These are phyloP conservation scores for Apiotrichum laibachii DNA, from an alignment of 1,284 basidiomycete species.

Conservation along the genomic window DNA sequence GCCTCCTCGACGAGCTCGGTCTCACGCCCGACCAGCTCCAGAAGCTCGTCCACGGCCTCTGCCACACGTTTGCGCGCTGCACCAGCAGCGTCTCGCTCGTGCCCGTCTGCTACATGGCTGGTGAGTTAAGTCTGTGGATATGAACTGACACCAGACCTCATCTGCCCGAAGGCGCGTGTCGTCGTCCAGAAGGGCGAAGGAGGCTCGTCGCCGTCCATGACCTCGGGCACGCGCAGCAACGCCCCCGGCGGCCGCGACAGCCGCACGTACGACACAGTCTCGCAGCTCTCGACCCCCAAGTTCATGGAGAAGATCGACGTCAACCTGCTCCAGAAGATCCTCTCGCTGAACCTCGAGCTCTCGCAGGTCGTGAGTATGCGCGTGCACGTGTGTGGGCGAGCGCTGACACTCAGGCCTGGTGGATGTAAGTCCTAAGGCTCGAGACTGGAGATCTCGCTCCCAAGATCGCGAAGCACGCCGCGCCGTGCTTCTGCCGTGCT, in stretches of 20 bases:
- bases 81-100: conserved; percentile 49
- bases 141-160: conserved; percentile 33
- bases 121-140: conserved; percentile 26
- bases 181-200: conserved; percentile 33
- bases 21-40: conserved; percentile 46
- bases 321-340: conserved; percentile 38
- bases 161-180: conserved; percentile 45
- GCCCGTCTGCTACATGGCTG: conserved; percentile 54
- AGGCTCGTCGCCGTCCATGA: conserved; percentile 30
- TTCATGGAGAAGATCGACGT: conserved; percentile 25
- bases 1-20: conserved; percentile 48
- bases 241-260: background rate
- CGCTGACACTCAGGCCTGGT: conserved; percentile 4
- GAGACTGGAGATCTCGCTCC: background rate
- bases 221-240: conserved; percentile 25
- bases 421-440: background rate
- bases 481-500: no score
- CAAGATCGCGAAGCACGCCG: no score
- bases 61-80: conserved; percentile 52
- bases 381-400: no score
- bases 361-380: conserved; percentile 32
- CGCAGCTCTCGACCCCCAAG: conserved; percentile 1
- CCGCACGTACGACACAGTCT: background rate
- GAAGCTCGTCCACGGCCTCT: conserved; percentile 49
- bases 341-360: conserved; percentile 38